A percentile compares a stretch with the other conserved stretches of the same genome.
phyloP scores from a whole-genome alignment of 768 basidiomycete species.

The Podaxis sp. region DNA sequence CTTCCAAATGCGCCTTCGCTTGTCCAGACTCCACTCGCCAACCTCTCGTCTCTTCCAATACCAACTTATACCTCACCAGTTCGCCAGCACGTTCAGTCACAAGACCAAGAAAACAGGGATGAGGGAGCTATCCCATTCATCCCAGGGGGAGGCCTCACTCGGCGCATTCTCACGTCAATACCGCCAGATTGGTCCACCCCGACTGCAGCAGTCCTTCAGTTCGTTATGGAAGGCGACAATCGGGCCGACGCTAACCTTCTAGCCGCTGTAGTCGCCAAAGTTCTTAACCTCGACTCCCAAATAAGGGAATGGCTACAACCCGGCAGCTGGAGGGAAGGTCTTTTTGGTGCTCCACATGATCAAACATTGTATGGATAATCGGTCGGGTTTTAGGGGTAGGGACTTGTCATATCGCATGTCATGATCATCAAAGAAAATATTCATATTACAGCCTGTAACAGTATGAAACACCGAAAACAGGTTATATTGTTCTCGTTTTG shows the following conservation, averaged over 20 bases:
- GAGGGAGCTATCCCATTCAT: slow-evolving; percentile 60
- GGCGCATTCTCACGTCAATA: slow-evolving; percentile 61
- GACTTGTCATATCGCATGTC: neutral
- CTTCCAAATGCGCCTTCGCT: slow-evolving; percentile 45
- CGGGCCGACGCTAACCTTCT: slow-evolving; percentile 64
- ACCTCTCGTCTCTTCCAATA: slow-evolving; percentile 46
- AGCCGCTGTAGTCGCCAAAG: slow-evolving; percentile 51
- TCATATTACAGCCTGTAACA: neutral
- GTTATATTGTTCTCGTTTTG: slow-evolving; percentile 10
- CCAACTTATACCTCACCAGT: slow-evolving; percentile 53
- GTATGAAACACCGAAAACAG: slow-evolving; percentile 10
- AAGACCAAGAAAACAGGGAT: slow-evolving; percentile 20
- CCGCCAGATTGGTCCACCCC: slow-evolving; percentile 50
- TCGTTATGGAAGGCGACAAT: slow-evolving; percentile 84
- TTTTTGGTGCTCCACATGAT: slow-evolving; percentile 75
- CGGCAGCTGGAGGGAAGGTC: slow-evolving; percentile 60
- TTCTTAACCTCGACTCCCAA: slow-evolving; percentile 35
- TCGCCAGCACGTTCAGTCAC: slow-evolving; percentile 27
- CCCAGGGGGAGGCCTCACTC: slow-evolving; percentile 74
- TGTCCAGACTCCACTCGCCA: slow-evolving; percentile 39
- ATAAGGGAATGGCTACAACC: slow-evolving; percentile 58
- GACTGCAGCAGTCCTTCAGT: slow-evolving; percentile 62
- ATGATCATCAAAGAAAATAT: slow-evolving; percentile 9
- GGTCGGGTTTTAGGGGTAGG: neutral
- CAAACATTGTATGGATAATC: slow-evolving; percentile 64